Percentiles rank a stretch among this genome's conserved stretches.
These are phyloP conservation scores for Cladobotryum mycophilum DNA, from an alignment of 2,329 filamentous ascomycete genomes.

Conservation along the genomic window DNA sequence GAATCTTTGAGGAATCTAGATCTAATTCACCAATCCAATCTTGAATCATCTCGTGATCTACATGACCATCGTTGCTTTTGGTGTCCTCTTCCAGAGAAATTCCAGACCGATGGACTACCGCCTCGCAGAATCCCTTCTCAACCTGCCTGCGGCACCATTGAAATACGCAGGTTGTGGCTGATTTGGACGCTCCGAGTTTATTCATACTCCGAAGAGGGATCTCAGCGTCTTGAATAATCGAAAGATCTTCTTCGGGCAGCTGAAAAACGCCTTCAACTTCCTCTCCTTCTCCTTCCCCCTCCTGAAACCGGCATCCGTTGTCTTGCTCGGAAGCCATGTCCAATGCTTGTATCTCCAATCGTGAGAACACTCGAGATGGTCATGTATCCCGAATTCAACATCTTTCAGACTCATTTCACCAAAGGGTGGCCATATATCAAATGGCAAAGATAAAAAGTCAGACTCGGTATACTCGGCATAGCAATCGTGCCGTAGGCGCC, in stretches of 20 bases:
- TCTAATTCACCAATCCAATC: no score
- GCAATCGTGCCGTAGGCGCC: slow-evolving; percentile 3
- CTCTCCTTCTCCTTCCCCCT: not conserved
- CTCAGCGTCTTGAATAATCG: no score
- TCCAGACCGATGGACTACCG: not conserved
- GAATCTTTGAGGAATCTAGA: no score
- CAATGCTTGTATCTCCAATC: not conserved
- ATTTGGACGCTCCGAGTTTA: not conserved
- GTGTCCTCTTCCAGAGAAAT: no score
- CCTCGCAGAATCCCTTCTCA: not conserved
- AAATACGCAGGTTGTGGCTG: not conserved
- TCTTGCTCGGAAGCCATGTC: not conserved
- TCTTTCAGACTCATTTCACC: not conserved
- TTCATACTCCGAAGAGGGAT: not conserved
- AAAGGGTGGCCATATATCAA: not conserved
- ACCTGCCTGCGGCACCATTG: not conserved
- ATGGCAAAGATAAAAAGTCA: not conserved
- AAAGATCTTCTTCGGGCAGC: no score
- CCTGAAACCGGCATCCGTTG: not conserved
- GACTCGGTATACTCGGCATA: not conserved
- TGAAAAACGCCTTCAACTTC: no score
- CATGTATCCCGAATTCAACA: not conserved
- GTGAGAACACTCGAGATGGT: not conserved
- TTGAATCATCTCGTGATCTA: no score
- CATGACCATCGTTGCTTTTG: no score